Conservation (phyloP, 1,139 yeast species). For the Scheffersomyces parashehatae region DNA sequence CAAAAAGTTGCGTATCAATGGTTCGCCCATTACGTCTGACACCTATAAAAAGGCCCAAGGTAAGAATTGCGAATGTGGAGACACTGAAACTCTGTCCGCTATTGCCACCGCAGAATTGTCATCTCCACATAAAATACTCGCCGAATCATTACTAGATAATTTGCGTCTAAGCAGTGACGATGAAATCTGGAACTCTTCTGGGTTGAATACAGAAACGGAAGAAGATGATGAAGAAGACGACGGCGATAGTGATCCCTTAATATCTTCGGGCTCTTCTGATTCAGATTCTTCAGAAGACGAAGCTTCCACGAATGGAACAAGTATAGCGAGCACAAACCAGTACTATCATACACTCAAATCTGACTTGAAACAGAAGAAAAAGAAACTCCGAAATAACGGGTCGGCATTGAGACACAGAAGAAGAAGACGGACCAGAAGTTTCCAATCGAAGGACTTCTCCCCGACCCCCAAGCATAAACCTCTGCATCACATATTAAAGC, state of each 20-base stretch:
- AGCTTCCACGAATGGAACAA: constrained; percentile 5
- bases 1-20: constrained; percentile 46
- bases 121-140: constrained; percentile 10
- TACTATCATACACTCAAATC: constrained; percentile 25
- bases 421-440: constrained; percentile 4
- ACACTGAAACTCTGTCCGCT: background rate
- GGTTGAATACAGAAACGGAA: constrained; percentile 24
- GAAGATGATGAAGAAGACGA: constrained; percentile 22
- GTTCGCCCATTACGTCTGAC: constrained; percentile 38
- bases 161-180: constrained; percentile 15
- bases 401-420: constrained; percentile 3
- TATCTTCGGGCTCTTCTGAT: constrained; percentile 28
- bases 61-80: constrained; percentile 11
- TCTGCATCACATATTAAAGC: constrained; percentile 43
- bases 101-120: constrained; percentile 1
- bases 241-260: constrained; percentile 11
- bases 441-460: constrained; percentile 17
- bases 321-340: constrained; percentile 21
- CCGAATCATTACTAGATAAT: constrained; percentile 10
- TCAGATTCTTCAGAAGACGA: constrained; percentile 16
- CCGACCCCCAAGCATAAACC: constrained; percentile 49
- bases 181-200: constrained; percentile 25
- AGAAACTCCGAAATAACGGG: constrained; percentile 2
- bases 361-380: constrained; percentile 16
- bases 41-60: constrained; percentile 15